Conservation (phyloP, 345 rosid species). For the Isatis tinctoria region DNA sequence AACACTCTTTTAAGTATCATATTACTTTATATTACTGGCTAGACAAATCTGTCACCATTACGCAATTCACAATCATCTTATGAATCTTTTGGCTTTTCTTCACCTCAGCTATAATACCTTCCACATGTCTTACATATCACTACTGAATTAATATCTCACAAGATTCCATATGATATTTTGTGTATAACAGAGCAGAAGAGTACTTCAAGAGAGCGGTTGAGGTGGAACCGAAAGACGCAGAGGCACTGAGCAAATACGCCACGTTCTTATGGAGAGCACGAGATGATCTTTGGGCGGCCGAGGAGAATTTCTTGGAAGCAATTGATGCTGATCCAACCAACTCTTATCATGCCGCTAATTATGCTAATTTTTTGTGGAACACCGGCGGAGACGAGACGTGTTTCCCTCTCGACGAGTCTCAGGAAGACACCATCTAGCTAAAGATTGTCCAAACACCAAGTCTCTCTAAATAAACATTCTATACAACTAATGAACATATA, state of each 20-base stretch:
- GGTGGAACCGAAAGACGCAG: conserved; percentile 69
- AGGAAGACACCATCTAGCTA: conserved; percentile 20
- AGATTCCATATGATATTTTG: conserved; percentile 8
- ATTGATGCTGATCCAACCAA: conserved; percentile 72
- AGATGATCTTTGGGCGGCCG: conserved; percentile 92
- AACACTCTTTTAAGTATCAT: no score
- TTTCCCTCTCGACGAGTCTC: conserved; percentile 56
- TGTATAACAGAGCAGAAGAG: conserved; percentile 67
- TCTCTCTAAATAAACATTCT: not conserved
- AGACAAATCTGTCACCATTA: not conserved
- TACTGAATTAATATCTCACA: not conserved
- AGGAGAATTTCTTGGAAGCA: conserved; percentile 84
- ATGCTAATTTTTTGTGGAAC: conserved; percentile 93
- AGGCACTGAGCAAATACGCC: conserved; percentile 78
- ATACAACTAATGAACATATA: conserved; percentile 1
- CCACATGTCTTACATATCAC: not conserved
- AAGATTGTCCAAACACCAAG: not conserved
- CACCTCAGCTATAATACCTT: not conserved
- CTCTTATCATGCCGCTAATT: conserved; percentile 65
- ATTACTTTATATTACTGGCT: not conserved
- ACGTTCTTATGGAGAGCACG: conserved; percentile 73
- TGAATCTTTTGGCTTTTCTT: not conserved
- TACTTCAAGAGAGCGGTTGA: conserved; percentile 65
- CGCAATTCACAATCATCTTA: not conserved
- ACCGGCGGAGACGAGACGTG: conserved; percentile 96